Base-by-base conservation (phyloP, 2,329 filamentous ascomycete genomes). In the Ophiocordyceps camponoti-leonardi region DNA sequence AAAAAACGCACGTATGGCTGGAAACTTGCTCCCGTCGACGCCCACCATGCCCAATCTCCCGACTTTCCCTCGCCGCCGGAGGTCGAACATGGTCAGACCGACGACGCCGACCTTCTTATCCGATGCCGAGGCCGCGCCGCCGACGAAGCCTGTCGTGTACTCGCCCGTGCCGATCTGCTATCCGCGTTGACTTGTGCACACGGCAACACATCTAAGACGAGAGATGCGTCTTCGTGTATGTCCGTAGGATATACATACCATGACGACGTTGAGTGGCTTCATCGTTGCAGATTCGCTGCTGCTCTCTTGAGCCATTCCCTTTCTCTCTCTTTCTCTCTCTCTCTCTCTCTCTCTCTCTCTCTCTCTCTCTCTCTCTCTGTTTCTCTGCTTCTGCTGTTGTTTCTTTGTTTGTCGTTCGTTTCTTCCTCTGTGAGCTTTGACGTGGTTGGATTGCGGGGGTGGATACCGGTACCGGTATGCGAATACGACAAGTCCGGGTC, bases 31-130 rank as follows among this genome's bases (percentile, higher is more conserved):
- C 51, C 88, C 90, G 49, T 85, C 87, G 46, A 86, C 85, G 46
- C 88, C 90, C 20, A 85, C 88, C 88, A 95, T 95, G 57, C 78
- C 79, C 56, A 95, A 69, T 49, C 83, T 78, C 54, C 77, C 81
- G 22, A 95, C 88, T 66, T 94, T 94, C 54, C 88, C 87, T 61
- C 88, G 75, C 50, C 87, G 75, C 49, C 88, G 79, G 52, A 95
- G 72, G 61, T 94, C 88, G 62, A 94, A 94, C 53, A 94, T 71
- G 22, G 85, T 90, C 60, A 95, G 68, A 39, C 85, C 88, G 18
- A 95, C 88, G 11, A 95, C 90, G 48, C 90, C 88, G 44, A 95
- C 83, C 65, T 95, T 95, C 70, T 95, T 95, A 72, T 95, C 90
- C 44, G 86, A 94, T 12, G 76, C 81, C 4, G 86, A 94, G 44